Conservation (phyloP, 2,329 filamentous ascomycete genomes). For the Clonostachys sp. region DNA sequence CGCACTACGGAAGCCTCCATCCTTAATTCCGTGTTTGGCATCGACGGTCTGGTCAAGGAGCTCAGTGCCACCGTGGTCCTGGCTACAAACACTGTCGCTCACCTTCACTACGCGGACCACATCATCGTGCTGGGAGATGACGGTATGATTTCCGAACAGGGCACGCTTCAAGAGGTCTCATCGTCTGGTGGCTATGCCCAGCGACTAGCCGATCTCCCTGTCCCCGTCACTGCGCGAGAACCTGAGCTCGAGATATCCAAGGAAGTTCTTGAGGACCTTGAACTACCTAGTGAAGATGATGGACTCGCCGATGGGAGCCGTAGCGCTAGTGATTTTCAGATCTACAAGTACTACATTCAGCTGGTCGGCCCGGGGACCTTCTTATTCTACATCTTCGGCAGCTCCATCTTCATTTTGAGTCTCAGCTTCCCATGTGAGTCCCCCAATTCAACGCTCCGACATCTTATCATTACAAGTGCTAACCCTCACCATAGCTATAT, state of each 20-base stretch:
- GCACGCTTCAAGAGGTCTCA: background rate
- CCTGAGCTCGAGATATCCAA: background rate
- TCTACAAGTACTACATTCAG: constrained; percentile 4
- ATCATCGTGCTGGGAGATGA: constrained; percentile 1
- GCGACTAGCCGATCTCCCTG: background rate
- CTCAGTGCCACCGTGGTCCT: constrained; percentile 11
- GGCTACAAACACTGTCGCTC: background rate
- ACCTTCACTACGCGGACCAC: constrained; percentile 3
- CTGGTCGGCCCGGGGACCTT: constrained; percentile 1
- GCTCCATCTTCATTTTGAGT: background rate
- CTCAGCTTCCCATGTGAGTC: constrained; percentile 1
- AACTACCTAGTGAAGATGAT: background rate
- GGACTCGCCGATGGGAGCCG: constrained; percentile 3
- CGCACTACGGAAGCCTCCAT: constrained; percentile 13
- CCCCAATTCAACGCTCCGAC: background rate
- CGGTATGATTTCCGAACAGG: constrained; percentile 3
- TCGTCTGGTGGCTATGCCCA: background rate
- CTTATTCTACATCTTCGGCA: constrained; percentile 1
- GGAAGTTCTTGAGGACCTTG: background rate
- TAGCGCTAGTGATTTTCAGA: constrained; percentile 4
- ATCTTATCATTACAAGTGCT: no score
- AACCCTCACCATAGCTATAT: no score
- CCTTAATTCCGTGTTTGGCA: constrained; percentile 12
- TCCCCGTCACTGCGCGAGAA: background rate
- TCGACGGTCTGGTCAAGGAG: constrained; percentile 10